Conservation (phyloP, 2,329 filamentous ascomycete species). For the Scedosporium apiospermum region DNA sequence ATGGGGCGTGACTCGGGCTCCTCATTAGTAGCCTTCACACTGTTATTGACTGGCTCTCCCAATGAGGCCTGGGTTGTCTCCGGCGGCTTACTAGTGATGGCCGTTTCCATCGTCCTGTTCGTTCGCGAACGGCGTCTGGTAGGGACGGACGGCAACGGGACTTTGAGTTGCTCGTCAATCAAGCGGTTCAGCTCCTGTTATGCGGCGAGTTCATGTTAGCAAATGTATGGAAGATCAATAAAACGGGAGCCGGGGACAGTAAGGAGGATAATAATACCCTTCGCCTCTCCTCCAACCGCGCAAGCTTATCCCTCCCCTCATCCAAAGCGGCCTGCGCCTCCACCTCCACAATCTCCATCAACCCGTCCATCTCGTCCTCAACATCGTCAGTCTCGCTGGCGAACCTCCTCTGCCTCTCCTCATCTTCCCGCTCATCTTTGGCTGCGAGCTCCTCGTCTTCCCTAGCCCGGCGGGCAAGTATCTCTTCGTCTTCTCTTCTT, state of each 20-base stretch:
- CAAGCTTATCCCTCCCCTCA: constrained; percentile 21
- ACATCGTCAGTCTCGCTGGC: constrained; percentile 18
- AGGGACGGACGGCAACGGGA: constrained; percentile 20
- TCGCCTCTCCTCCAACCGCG: constrained; percentile 23
- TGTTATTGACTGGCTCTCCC: constrained; percentile 5
- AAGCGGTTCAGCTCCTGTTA: constrained; percentile 30
- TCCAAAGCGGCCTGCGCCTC: constrained; percentile 18
- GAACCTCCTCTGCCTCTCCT: constrained; percentile 18
- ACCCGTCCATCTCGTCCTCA: constrained; percentile 24
- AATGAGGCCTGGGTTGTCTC: neutral
- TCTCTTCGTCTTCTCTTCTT: constrained; percentile 25
- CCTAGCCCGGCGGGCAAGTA: constrained; percentile 14
- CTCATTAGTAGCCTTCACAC: constrained; percentile 7
- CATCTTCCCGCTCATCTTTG: constrained; percentile 18
- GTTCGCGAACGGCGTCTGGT: constrained; percentile 8
- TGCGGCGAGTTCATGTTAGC: neutral
- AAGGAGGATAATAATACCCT: constrained; percentile 11
- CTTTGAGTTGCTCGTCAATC: constrained; percentile 30
- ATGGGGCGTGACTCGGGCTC: neutral
- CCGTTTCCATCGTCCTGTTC: neutral
- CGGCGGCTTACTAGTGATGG: constrained; percentile 8
- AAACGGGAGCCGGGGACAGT: neutral
- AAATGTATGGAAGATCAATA: neutral
- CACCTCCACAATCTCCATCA: constrained; percentile 24
- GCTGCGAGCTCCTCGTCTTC: neutral